Evolutionary conservation across 495 filamentous ascomycete species (phyloP), one percentile per base, ranked within the genome.

Genomic region (Tricharina praecox): DNA sequence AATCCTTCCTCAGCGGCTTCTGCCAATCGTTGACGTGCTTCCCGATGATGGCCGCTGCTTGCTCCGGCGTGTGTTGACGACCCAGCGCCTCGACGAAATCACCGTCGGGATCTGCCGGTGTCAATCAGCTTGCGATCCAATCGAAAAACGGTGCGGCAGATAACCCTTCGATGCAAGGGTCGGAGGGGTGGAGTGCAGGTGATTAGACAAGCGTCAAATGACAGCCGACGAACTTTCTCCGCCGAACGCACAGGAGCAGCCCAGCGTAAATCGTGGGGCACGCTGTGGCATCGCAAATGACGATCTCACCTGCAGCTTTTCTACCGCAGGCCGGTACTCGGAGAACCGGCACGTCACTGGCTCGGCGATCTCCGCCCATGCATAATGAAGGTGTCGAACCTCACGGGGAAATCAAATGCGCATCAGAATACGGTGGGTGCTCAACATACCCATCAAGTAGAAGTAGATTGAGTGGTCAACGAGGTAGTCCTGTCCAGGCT

Each of bases 391-490:
- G n/a, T n/a, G n/a, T n/a, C n/a, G n/a, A n/a, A n/a, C n/a, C n/a
- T n/a, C n/a, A n/a, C n/a, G n/a, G n/a, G n/a, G n/a, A n/a, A n/a
- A n/a, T n/a, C n/a, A 32, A 32, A 13, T 5, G 13, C 36, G 19
- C 19, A 39, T 7, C 40, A 24, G 24, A 44, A 44, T 21, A 16
- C 5, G 23, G 9, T 9, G 7, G 13, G 9, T 8, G 23, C 15
- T n/a, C 45, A 51, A 67, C 74, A 63, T 65, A 80, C 77, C 79
- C 90, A 97, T 97, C 50, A 97, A 66, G 63, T 97, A 97, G 60
- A 97, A 97, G 70, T 97, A 97, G 52, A 97, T 96, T 60, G 85
- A 93, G 67, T 97, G 90, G 66, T 96, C 90, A 32, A 97, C 90
- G 51, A 97, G 64, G 66, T 97, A 97, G 63, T 97, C 90, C 68